Evolutionary conservation across 768 basidiomycete genomes (phyloP).

Genomic region (Auriscalpium microsporum): DNA sequence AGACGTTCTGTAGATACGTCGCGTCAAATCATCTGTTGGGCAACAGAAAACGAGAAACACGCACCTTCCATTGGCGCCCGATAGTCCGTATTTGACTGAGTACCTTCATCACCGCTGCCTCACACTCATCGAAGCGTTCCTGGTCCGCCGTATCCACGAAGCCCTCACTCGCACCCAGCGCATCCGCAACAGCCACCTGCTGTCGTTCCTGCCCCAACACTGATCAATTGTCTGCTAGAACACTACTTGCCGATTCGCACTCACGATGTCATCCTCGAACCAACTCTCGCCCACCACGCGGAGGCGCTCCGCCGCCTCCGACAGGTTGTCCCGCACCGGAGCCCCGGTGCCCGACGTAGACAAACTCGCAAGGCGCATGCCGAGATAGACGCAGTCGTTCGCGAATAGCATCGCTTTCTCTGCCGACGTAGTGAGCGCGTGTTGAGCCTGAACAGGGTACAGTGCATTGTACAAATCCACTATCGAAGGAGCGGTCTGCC

Average conservation of each 20-base stretch:
- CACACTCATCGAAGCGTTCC: constrained; percentile 68
- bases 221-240: constrained; percentile 2
- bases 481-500: constrained; percentile 52
- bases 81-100: constrained; percentile 55
- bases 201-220: constrained; percentile 37
- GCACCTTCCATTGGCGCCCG: constrained; percentile 67
- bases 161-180: constrained; percentile 48
- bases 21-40: not conserved
- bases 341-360: constrained; percentile 14
- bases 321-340: constrained; percentile 37
- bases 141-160: constrained; percentile 66
- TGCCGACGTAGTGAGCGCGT: constrained; percentile 37
- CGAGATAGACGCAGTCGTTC: constrained; percentile 73
- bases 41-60: constrained; percentile 10
- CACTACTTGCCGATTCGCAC: constrained; percentile 20
- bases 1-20: constrained; percentile 38
- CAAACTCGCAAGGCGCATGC: constrained; percentile 25
- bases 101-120: constrained; percentile 54
- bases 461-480: constrained; percentile 78
- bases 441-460: constrained; percentile 54
- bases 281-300: constrained; percentile 55
- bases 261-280: constrained; percentile 64
- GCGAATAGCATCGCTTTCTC: constrained; percentile 64
- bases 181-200: constrained; percentile 34
- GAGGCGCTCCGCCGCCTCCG: constrained; percentile 44